phyloP scores from a whole-genome alignment of 352 stramenopile genomes.

The Globisporangium perplexum region DNA sequence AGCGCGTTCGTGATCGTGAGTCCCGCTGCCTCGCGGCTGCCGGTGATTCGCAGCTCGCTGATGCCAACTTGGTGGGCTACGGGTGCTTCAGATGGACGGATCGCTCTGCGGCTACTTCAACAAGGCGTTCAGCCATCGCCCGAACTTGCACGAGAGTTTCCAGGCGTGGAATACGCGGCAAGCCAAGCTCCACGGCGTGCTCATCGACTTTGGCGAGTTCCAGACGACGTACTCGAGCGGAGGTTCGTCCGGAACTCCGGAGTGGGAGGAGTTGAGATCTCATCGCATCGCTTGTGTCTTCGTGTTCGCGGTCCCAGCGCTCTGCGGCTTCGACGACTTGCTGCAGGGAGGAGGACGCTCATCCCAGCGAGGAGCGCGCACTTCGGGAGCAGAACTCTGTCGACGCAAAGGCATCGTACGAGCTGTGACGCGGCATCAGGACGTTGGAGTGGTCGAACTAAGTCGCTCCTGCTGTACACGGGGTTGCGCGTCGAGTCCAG shows the following conservation, averaged over 20 bases:
- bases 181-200: conserved; percentile 29
- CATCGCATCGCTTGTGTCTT: not conserved
- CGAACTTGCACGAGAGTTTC: conserved; percentile 29
- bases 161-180: conserved; percentile 43
- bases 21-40: not conserved
- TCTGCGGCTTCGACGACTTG: conserved; percentile 59
- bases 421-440: too few relatives aligned
- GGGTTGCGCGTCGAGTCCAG: conserved; percentile 4
- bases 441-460: conserved; percentile 15
- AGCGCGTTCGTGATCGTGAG: conserved; percentile 43
- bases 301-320: conserved; percentile 13
- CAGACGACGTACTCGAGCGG: conserved; percentile 47
- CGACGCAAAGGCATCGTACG: conserved; percentile 34
- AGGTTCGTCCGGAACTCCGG: conserved; percentile 16
- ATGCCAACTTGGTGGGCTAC: not conserved
- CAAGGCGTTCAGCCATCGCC: conserved; percentile 47
- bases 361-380: not conserved
- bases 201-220: conserved; percentile 65
- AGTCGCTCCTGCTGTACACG: conserved; percentile 1
- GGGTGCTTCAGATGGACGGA: conserved; percentile 39
- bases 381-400: not conserved
- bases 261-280: not conserved
- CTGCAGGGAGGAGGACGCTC: conserved; percentile 1
- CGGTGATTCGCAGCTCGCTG: not conserved
- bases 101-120: conserved; percentile 69